phyloP scores from a whole-genome alignment of 306 rosid genomes.

The Arachis stenosperma region DNA sequence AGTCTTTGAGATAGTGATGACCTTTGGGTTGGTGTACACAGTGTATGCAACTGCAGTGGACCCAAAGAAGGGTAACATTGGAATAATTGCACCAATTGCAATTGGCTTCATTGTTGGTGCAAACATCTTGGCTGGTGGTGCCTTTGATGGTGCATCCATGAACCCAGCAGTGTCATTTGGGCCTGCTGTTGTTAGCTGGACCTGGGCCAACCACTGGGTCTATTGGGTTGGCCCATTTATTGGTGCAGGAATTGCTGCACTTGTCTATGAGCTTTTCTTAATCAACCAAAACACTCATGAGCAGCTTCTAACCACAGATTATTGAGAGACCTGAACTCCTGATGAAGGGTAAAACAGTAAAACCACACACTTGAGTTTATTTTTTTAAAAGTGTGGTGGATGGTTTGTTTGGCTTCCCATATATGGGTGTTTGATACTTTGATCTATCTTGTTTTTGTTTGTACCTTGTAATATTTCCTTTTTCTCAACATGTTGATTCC shows the following conservation, averaged over 20 bases:
- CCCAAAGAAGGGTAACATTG: conserved; percentile 69
- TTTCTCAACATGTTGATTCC: conserved; percentile 41
- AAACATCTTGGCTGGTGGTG: conserved; percentile 82
- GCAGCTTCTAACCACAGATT: conserved; percentile 58
- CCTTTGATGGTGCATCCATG: conserved; percentile 87
- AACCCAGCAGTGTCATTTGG: too few relatives aligned
- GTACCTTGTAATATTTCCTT: conserved; percentile 25
- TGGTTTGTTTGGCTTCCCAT: conserved; percentile 35
- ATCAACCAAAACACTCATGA: conserved; percentile 62
- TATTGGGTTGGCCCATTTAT: conserved; percentile 75
- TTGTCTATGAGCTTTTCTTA: conserved; percentile 60
- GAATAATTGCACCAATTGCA: conserved; percentile 79
- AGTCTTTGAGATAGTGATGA: conserved; percentile 81
- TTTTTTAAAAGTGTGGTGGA: conserved; percentile 11
- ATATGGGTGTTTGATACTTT: conserved; percentile 14
- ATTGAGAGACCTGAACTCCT: conserved; percentile 32
- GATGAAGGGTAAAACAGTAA: neutral
- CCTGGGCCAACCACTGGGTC: conserved; percentile 80
- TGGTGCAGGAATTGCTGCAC: conserved; percentile 67
- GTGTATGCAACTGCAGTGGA: conserved; percentile 79
- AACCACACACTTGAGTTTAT: neutral
- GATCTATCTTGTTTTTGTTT: conserved; percentile 39
- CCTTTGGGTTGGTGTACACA: conserved; percentile 78
- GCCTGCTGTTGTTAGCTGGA: conserved; percentile 82
- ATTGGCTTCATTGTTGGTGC: conserved; percentile 87